phyloP scores from a whole-genome alignment of 495 filamentous ascomycete genomes.

The Astrothelium macrocarpum region DNA sequence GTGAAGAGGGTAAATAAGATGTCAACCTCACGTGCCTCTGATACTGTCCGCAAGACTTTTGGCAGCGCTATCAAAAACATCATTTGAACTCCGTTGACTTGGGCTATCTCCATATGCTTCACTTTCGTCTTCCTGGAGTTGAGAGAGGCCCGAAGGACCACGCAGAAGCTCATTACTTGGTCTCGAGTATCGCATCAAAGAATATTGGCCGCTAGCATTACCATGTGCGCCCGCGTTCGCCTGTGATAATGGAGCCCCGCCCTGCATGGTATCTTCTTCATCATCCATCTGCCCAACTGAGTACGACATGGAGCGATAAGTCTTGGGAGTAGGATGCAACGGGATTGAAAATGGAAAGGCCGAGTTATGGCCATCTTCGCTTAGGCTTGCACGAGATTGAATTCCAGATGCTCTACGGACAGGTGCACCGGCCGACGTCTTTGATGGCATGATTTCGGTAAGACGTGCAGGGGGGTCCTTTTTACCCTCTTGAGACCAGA shows the following conservation, averaged over 20 bases:
- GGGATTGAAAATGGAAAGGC: slow-evolving; percentile 79
- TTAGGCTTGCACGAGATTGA: slow-evolving; percentile 44
- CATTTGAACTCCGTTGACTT: background rate
- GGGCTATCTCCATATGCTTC: background rate
- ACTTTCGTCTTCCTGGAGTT: slow-evolving; percentile 2
- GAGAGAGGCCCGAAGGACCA: background rate
- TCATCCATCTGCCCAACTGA: slow-evolving; percentile 66
- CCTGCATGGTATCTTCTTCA: background rate
- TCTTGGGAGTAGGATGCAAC: slow-evolving; percentile 81
- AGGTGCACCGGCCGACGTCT: slow-evolving; percentile 43
- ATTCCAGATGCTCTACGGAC: slow-evolving; percentile 15
- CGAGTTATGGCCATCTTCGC: slow-evolving; percentile 37
- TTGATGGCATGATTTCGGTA: slow-evolving; percentile 66
- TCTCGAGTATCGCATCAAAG: background rate
- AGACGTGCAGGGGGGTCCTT: slow-evolving; percentile 67
- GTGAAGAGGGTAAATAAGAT: background rate
- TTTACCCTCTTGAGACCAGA: slow-evolving; percentile 64
- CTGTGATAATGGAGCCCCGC: background rate
- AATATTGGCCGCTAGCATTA: background rate
- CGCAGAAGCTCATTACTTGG: slow-evolving; percentile 1
- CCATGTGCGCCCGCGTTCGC: background rate
- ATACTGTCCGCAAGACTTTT: slow-evolving; percentile 1
- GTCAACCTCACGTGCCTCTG: background rate
- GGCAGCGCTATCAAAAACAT: background rate
- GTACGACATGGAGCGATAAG: slow-evolving; percentile 91